Percentiles rank a stretch among this genome's conserved stretches.
phyloP scores from a whole-genome alignment of 2,329 filamentous ascomycete genomes.

The Aspergillus neoniger region DNA sequence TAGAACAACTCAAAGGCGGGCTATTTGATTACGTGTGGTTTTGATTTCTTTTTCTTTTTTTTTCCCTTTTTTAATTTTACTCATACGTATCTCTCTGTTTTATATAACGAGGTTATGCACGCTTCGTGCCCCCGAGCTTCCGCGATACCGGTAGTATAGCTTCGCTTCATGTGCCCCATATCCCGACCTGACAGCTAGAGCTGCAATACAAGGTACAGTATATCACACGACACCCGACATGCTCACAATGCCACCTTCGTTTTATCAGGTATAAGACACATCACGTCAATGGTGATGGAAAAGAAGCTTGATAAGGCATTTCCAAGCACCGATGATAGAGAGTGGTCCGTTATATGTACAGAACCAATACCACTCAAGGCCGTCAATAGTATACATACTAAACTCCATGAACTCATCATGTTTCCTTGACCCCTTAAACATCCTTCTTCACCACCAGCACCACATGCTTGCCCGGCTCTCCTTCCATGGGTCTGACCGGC shows the following conservation, averaged over 20 bases:
- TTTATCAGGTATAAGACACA: background rate
- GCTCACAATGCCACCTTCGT: background rate
- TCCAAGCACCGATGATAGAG: background rate
- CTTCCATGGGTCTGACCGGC: constrained; percentile 46
- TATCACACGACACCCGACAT: background rate
- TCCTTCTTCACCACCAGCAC: constrained; percentile 39
- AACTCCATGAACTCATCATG: background rate
- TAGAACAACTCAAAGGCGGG: background rate
- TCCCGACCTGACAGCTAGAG: too few relatives aligned
- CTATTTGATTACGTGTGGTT: too few relatives aligned
- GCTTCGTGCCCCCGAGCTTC: too few relatives aligned
- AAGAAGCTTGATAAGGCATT: background rate
- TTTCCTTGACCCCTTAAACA: constrained; percentile 2
- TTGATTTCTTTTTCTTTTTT: too few relatives aligned
- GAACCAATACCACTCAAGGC: background rate
- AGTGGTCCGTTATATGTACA: background rate
- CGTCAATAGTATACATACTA: constrained; percentile 19
- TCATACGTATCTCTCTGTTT: too few relatives aligned
- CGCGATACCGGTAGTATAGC: too few relatives aligned
- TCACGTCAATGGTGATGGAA: background rate
- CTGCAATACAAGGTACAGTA: background rate
- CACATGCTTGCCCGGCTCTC: constrained; percentile 41
- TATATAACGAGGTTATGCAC: too few relatives aligned
- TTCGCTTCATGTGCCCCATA: too few relatives aligned
- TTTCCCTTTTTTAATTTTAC: too few relatives aligned